Percentiles rank a stretch among this genome's conserved stretches.
phyloP scores from a whole-genome alignment of 1,139 yeast species.

The Candida sanyaensis region DNA sequence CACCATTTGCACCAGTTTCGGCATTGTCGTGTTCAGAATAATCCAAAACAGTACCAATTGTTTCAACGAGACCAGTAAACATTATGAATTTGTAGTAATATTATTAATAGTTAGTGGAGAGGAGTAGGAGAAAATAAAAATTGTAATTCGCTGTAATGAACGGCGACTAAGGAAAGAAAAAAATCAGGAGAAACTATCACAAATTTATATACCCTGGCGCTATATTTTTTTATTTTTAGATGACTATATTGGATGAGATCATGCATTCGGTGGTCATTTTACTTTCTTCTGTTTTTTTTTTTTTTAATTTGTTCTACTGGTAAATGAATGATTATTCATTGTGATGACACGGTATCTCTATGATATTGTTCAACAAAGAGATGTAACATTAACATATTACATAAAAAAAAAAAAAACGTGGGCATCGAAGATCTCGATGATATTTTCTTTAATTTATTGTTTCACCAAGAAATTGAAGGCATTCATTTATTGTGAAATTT shows the following conservation, averaged over 20 bases:
- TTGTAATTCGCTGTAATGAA: background rate
- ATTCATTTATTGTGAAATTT: background rate
- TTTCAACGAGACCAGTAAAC: conserved; percentile 96
- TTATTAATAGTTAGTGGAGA: background rate
- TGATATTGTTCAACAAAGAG: background rate
- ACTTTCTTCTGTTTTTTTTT: background rate
- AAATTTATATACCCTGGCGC: background rate
- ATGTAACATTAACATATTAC: background rate
- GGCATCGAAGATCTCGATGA: conserved; percentile 2
- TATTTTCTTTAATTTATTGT: background rate
- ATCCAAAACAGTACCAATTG: conserved; percentile 65
- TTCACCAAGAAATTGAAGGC: background rate
- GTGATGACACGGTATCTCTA: background rate
- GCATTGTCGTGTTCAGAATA: conserved; percentile 52
- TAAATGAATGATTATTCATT: background rate
- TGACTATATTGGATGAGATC: background rate
- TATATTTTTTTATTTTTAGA: background rate
- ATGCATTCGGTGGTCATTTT: background rate
- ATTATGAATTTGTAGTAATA: conserved; percentile 32
- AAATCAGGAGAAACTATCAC: background rate
- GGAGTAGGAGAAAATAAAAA: background rate
- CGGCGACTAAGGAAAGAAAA: background rate
- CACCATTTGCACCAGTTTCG: conserved; percentile 76
- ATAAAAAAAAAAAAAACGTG: background rate
- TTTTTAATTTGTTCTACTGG: background rate